Base-by-base conservation (phyloP, 2,329 filamentous ascomycete species). In the Emergomyces pasteurianus region DNA sequence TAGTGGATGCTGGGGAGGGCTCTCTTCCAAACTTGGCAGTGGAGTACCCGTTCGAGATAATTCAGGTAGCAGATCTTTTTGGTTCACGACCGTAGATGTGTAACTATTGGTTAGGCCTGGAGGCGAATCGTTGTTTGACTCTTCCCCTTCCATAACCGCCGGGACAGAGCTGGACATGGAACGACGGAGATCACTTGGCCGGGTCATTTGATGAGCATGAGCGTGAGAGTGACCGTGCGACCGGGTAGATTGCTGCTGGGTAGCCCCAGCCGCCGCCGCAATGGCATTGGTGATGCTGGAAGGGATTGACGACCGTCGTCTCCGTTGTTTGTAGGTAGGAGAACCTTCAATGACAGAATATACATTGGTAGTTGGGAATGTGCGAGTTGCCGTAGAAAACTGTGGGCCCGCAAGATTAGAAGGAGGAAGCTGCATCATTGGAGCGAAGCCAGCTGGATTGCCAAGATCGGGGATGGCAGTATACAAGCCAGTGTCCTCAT, bases 271-370 rank as follows among this genome's bases (percentile, higher is more conserved):
- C 40, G 79, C 75, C 26, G 81, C 79, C 54, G 84, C 81, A n/a
- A 87, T 83, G 57, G 84, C 84, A 64, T 86, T 84, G 63, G 88
- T 86, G 73, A 91, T 84, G 66, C 87, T 85, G 14, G 89, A 87
- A 28, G 92, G 91, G 64, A 97, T 90, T 49, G 92, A 97, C 42
- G 94, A 96, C 64, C 94, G 88, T 67, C 94, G 86, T 74, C 94
- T 85, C 69, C 94, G 86, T 80, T 97, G 94, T 83, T 99, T 99
- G 80, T 99, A 99, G 43, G 94, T 97, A 14, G 94, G 94, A 34
- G 94, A 99, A 56, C 94, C 94, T 78, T 99, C 94, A 71, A 97
- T 94, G 57, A 96, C 92, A 56, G 90, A 92, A 79, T 95, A 96
- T 67, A 94, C 89, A 73, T 90, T 95, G 74, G 87, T 88, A 58